Base-by-base conservation (phyloP, 2,329 filamentous ascomycete species). In the Apiospora saccharicola region DNA sequence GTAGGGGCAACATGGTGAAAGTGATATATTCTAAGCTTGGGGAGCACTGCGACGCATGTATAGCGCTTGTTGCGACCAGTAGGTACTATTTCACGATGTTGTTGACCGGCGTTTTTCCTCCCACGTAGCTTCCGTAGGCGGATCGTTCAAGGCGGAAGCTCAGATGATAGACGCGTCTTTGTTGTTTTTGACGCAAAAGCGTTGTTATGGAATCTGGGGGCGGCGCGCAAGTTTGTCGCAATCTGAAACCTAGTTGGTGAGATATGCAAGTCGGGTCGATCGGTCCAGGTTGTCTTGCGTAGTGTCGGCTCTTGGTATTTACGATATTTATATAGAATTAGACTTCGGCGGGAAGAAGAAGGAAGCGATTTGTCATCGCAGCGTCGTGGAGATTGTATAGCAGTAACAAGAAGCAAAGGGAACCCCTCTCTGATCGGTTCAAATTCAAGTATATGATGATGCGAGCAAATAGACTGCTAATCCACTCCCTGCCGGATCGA, bases 1-100 rank as follows among this genome's bases (percentile, higher is more conserved):
- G 84, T 71, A 85, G 83, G 77, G 83, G 81, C 78, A 83, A 81
- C 87, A 89, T 88, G 68, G 68, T 71, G 71, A 64, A 19, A 47
- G 51, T 61, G 57, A 69, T 43, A 51, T 34, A 68, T 61, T 67
- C 47, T n/a, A 47, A 30, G 22, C 30, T 46, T 34, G 22, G 41
- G n/a, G 19, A 47, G 22, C 41, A 46, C 41, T 68, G 51, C 51
- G 46, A 49, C 37, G 37, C 69, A 70, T 70, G 30, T 51, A 64
- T 34, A 64, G 49, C 16, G 67, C 24, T 49, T 47, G 67, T 46
- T 46, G 43, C 67, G 67, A 68, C 26, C 41, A 30, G 46, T 24
- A 30, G 13, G 24, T 43, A 30, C 10, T 37, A 68, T 68, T n/a
- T 24, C 7, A 44, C 6, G 67, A 22, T 49, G 24, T 24, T 47